Percentiles rank a stretch among this genome's conserved stretches.
Evolutionary conservation across 345 rosid species (phyloP).

Genomic region (Dipteronia sinensis): DNA sequence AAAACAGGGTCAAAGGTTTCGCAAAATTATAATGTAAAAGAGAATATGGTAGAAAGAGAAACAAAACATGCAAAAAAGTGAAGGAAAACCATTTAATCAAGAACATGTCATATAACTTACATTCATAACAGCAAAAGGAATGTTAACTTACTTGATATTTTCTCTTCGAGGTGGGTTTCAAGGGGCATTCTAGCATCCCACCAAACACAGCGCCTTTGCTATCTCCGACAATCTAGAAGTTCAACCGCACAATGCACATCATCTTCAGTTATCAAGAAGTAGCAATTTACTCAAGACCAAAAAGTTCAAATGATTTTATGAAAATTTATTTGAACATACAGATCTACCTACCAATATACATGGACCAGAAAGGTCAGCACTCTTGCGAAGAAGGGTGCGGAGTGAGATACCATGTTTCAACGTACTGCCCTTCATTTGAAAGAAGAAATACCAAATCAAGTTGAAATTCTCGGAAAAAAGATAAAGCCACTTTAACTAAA

Average conservation of each 20-base stretch:
- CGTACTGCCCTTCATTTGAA: constrained; percentile 96
- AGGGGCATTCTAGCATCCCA: constrained; percentile 75
- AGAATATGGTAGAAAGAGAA: not conserved
- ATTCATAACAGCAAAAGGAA: not conserved
- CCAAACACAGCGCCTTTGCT: constrained; percentile 85
- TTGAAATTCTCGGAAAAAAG: constrained; percentile 8
- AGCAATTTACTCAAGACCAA: constrained; percentile 3
- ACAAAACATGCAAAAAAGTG: not conserved
- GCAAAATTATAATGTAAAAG: not conserved
- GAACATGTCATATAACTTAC: not conserved
- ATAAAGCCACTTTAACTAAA: constrained; percentile 2
- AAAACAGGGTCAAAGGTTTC: not conserved
- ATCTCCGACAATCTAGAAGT: constrained; percentile 76
- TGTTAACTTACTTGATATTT: constrained; percentile 71
- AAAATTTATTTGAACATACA: constrained; percentile 2
- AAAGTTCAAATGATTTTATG: not conserved
- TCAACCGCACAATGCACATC: constrained; percentile 20
- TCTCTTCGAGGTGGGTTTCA: constrained; percentile 82
- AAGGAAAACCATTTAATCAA: not conserved
- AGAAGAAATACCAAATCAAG: constrained; percentile 40
- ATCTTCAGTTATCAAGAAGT: constrained; percentile 3
- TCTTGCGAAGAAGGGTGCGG: constrained; percentile 85
- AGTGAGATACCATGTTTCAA: constrained; percentile 94
- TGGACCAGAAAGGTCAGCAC: constrained; percentile 77
- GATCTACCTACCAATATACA: constrained; percentile 66